Conservation (phyloP, 805 yeast species). For the Ogataea minuta region DNA sequence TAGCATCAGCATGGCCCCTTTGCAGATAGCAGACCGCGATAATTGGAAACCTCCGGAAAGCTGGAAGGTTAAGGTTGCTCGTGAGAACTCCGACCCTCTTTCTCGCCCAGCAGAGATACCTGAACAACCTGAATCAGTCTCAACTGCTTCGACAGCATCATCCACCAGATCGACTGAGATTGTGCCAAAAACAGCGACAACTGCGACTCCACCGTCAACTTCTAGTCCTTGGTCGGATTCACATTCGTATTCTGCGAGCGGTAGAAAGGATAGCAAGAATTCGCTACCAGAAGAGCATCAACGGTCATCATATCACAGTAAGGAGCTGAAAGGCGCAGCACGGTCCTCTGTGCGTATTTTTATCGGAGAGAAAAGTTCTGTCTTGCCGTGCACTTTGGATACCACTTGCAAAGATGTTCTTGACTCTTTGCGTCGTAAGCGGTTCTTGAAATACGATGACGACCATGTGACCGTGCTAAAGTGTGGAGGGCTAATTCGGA, state of each 20-base stretch:
- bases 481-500: conserved; percentile 74
- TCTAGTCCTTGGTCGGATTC: conserved; percentile 9
- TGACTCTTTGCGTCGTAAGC: conserved; percentile 69
- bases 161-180: conserved; percentile 12
- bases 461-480: conserved; percentile 74
- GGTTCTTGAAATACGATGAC: conserved; percentile 65
- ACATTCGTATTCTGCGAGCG: conserved; percentile 6
- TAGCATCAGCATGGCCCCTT: conserved; percentile 17
- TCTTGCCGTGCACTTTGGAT: conserved; percentile 74
- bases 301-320: conserved; percentile 18
- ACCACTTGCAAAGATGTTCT: conserved; percentile 76
- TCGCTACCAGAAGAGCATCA: conserved; percentile 12
- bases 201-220: conserved; percentile 10
- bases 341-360: conserved; percentile 60
- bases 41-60: conserved; percentile 59
- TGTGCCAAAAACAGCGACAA: conserved; percentile 18
- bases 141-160: conserved; percentile 12
- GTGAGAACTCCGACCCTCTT: conserved; percentile 11
- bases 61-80: conserved; percentile 51
- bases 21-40: conserved; percentile 10
- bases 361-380: conserved; percentile 76
- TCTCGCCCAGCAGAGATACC: conserved; percentile 14
- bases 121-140: conserved; percentile 17
- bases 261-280: conserved; percentile 8
- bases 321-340: conserved; percentile 32